phyloP scores from a whole-genome alignment of 768 basidiomycete species.

The Tulasnella sp. region DNA sequence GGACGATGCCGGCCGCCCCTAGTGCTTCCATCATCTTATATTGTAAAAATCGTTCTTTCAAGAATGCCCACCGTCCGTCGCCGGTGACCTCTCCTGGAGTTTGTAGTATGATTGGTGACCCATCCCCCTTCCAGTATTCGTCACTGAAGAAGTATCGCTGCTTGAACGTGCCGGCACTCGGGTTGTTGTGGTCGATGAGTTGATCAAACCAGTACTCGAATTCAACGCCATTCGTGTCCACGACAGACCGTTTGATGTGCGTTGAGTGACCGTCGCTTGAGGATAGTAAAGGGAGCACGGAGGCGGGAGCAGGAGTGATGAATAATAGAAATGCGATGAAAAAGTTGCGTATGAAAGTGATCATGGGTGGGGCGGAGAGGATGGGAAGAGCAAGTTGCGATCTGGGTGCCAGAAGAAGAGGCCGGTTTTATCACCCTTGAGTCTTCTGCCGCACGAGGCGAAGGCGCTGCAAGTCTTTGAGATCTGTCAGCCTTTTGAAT shows the following conservation, averaged over 20 bases:
- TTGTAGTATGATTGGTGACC: constrained; percentile 16
- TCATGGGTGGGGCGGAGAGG: too few species aligned
- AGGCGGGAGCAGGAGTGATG: too few species aligned
- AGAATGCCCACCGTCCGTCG: neutral
- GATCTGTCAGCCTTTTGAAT: too few species aligned
- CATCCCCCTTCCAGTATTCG: constrained; percentile 2
- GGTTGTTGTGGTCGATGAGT: constrained; percentile 23
- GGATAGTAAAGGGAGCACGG: neutral
- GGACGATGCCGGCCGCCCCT: constrained; percentile 7
- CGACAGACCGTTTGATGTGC: neutral
- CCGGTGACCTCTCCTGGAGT: constrained; percentile 13
- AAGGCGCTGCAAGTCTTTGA: too few species aligned
- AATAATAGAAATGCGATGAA: too few species aligned
- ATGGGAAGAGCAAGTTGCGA: too few species aligned
- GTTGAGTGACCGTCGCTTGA: neutral
- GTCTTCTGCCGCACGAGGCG: too few species aligned
- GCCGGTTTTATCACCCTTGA: too few species aligned
- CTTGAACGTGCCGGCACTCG: constrained; percentile 18
- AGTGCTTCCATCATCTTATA: neutral
- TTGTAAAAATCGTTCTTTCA: neutral
- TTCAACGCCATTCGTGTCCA: neutral
- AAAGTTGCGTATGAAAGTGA: too few species aligned
- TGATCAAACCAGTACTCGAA: constrained; percentile 25
- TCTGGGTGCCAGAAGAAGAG: too few species aligned
- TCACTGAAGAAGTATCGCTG: constrained; percentile 24